Evolutionary conservation across 177 flowering plant genomes (phyloP), one percentile per base, ranked within the genome.

Genomic region (Vitis hybrid): DNA sequence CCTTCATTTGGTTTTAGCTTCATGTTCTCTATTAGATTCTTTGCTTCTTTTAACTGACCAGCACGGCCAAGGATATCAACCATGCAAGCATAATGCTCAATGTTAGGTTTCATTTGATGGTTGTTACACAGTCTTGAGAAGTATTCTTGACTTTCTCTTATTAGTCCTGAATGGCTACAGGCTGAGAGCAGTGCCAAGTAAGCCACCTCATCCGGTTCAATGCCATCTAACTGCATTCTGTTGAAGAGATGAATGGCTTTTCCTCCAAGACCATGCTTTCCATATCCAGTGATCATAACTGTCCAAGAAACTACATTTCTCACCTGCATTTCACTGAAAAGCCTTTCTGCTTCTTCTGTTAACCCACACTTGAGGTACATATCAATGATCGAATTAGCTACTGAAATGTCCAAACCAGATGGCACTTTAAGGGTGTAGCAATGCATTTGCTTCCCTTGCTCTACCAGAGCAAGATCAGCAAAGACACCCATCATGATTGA

Each of bases 41-140:
- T 87, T 10, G 92, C 96, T 75, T 88, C 91, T 60, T 80, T 72
- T 56, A 92, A 72, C 1, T 79, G 73, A 6, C 97, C 97, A n/a
- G 88, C 85, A 70, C 96, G 88, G 12, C 96, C 94, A 14, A 90
- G 85, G 13, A 87, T 76, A 78, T 92, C 95, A 66, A 89, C 89
- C 86, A 92, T 80, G 75, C 93, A 92, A 67, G 93, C 87, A 76
- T 91, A 91, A 71, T 91, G 98, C 80, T 89, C 97, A 17, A 87
- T 79, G 65, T 80, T 81, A n/a, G 87, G 84, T 65, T 79, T 76
- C 15, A 84, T 72, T 12, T 65, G 61, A 15, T 34, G 49, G 68
- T 81, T 80, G 3, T 51, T 57, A 34, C 78, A 72, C 64, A 93
- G 54, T 69, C 63, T 79, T 50, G 87, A 78, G 73, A 92, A 90